These are phyloP conservation scores for Hericium alpestre DNA, from an alignment of 768 basidiomycete genomes.

Conservation along the genomic window DNA sequence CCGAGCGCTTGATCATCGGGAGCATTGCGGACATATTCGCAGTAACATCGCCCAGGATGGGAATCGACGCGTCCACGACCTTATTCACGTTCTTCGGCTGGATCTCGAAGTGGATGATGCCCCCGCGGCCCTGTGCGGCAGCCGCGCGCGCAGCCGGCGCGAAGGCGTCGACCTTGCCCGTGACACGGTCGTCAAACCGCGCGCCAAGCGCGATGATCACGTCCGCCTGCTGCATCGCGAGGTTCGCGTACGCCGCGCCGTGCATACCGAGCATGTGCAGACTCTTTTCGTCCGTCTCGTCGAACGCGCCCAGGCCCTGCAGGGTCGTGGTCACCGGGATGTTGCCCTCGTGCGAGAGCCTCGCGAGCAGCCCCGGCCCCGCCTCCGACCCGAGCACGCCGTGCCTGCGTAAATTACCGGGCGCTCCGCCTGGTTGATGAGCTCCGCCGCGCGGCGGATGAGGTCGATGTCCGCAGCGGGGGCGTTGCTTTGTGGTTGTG, in stretches of 20 bases:
- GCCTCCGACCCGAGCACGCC: constrained; percentile 75
- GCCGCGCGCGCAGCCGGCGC: constrained; percentile 87
- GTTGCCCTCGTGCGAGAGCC: constrained; percentile 75
- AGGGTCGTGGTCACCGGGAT: constrained; percentile 97
- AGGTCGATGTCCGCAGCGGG: constrained; percentile 38
- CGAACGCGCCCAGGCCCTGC: constrained; percentile 91
- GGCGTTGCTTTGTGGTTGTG: constrained; percentile 36
- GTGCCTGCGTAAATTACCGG: constrained; percentile 88
- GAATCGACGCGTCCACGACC: constrained; percentile 89
- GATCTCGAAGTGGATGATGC: constrained; percentile 99
- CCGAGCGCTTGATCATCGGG: constrained; percentile 55
- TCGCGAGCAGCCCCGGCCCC: constrained; percentile 72
- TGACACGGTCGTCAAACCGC: constrained; percentile 97
- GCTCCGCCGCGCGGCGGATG: constrained; percentile 73
- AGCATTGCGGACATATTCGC: constrained; percentile 74
- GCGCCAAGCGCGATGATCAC: constrained; percentile 95
- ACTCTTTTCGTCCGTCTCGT: constrained; percentile 77
- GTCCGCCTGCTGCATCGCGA: constrained; percentile 96
- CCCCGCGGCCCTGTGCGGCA: constrained; percentile 75
- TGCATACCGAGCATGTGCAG: constrained; percentile 99
- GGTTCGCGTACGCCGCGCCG: constrained; percentile 92
- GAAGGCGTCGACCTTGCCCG: constrained; percentile 79
- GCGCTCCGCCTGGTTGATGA: constrained; percentile 87
- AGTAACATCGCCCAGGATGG: constrained; percentile 88
- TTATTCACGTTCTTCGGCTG: constrained; percentile 99